A percentile compares a stretch with the other conserved stretches of the same genome.
Evolutionary conservation across 139 green algal species (phyloP).

Genomic region (Pseudopediastrum boryanum): DNA sequence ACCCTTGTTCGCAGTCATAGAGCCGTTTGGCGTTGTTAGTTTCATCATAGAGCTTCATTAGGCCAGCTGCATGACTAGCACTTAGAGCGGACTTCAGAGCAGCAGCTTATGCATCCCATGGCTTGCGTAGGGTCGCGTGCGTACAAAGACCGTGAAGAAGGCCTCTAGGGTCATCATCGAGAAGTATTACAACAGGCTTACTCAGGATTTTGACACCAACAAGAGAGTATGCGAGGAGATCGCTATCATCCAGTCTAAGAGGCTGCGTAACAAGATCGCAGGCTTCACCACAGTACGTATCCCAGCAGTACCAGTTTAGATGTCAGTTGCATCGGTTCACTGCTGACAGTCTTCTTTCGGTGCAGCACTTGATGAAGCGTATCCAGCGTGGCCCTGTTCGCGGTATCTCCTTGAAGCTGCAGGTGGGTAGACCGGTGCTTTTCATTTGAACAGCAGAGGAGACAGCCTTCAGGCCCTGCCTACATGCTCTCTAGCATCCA

Average conservation of each 20-base stretch:
- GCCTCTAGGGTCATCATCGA: conserved; percentile 96
- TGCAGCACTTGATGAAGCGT: conserved; percentile 99
- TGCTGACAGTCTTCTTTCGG: background rate
- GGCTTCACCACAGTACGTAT: conserved; percentile 97
- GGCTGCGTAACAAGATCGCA: conserved; percentile 99
- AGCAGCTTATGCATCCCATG: background rate
- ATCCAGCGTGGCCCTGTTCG: conserved; percentile 98
- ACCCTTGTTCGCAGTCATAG: too few relatives aligned
- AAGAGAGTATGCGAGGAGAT: conserved; percentile 97
- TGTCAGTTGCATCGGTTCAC: background rate
- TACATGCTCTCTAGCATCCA: too few relatives aligned
- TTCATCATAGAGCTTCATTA: too few relatives aligned
- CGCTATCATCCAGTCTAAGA: conserved; percentile 96
- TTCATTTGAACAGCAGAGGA: too few relatives aligned
- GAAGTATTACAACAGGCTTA: conserved; percentile 99
- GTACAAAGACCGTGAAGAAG: conserved; percentile 99
- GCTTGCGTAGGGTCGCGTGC: conserved; percentile 87
- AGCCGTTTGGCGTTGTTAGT: too few relatives aligned
- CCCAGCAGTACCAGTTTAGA: too few relatives aligned
- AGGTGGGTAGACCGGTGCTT: too few relatives aligned
- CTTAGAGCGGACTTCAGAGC: background rate
- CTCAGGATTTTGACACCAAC: conserved; percentile 97
- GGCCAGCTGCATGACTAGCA: too few relatives aligned
- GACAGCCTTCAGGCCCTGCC: too few relatives aligned
- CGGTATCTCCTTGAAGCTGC: conserved; percentile 99